Evolutionary conservation across 169 alveolate species (phyloP).

Genomic region (Babesia divergens): DNA sequence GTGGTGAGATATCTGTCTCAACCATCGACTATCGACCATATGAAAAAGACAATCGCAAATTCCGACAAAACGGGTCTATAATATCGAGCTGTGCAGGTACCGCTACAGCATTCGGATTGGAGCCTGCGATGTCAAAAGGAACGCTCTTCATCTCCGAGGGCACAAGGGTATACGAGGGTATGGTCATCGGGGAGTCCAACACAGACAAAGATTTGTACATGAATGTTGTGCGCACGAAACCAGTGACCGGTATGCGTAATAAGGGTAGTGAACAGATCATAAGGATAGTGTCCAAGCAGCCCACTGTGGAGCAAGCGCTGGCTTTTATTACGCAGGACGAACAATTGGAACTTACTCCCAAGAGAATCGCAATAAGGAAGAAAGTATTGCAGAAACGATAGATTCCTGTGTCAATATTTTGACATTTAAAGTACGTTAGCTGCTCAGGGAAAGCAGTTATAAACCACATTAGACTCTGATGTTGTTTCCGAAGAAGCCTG

Average conservation of each 20-base stretch:
- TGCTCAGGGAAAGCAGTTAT: too few relatives aligned
- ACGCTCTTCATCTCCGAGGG: slow-evolving; percentile 80
- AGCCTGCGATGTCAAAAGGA: slow-evolving; percentile 84
- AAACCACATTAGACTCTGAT: too few relatives aligned
- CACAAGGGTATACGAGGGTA: slow-evolving; percentile 81
- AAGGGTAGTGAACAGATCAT: slow-evolving; percentile 81
- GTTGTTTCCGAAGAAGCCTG: too few relatives aligned
- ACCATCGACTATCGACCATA: slow-evolving; percentile 78
- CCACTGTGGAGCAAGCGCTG: slow-evolving; percentile 85
- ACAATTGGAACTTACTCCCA: slow-evolving; percentile 92
- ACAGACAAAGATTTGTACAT: slow-evolving; percentile 78
- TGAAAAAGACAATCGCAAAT: slow-evolving; percentile 59
- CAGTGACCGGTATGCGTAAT: slow-evolving; percentile 80
- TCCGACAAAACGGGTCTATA: slow-evolving; percentile 79
- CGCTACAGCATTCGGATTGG: slow-evolving; percentile 85
- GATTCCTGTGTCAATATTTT: too few relatives aligned
- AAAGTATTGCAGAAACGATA: slow-evolving; percentile 59
- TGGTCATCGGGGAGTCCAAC: slow-evolving; percentile 85
- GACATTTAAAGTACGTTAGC: too few relatives aligned
- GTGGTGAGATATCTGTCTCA: slow-evolving; percentile 77
- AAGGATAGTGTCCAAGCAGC: slow-evolving; percentile 65
- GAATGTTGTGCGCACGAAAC: slow-evolving; percentile 81
- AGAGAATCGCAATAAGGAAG: slow-evolving; percentile 85
- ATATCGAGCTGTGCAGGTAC: slow-evolving; percentile 80
- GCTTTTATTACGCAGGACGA: slow-evolving; percentile 88